phyloP scores from a whole-genome alignment of 352 stramenopile genomes.

The Phytopythium montanum region DNA sequence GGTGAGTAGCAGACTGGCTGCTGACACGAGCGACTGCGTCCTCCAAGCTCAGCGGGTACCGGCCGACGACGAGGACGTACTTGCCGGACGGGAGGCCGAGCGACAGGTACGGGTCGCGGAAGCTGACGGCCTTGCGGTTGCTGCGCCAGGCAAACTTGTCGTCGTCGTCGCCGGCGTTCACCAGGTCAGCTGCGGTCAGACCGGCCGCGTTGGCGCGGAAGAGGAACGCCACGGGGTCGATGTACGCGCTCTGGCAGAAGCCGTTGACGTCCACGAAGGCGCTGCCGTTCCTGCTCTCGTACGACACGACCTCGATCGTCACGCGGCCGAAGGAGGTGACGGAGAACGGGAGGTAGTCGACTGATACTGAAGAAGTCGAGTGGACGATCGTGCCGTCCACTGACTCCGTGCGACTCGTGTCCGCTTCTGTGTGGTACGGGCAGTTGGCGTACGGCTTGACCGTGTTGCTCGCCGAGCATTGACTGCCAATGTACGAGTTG shows the following conservation, averaged over 20 bases:
- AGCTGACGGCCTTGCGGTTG: conserved; percentile 57
- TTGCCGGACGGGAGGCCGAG: conserved; percentile 39
- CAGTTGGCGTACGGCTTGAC: conserved; percentile 37
- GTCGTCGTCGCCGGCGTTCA: conserved; percentile 58
- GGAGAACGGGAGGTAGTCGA: conserved; percentile 59
- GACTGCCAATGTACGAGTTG: conserved; percentile 59
- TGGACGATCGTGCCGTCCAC: conserved; percentile 59
- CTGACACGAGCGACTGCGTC: conserved; percentile 43
- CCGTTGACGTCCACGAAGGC: conserved; percentile 61
- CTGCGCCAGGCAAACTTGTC: conserved; percentile 47
- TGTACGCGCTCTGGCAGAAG: conserved; percentile 56
- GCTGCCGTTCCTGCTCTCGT: conserved; percentile 29
- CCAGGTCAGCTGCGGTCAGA: conserved; percentile 36
- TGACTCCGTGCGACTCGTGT: conserved; percentile 21
- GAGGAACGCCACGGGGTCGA: conserved; percentile 58
- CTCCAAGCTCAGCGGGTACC: conserved; percentile 58
- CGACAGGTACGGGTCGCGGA: conserved; percentile 70
- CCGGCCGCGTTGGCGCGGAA: conserved; percentile 34
- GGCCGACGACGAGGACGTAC: conserved; percentile 61
- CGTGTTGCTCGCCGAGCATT: conserved; percentile 32
- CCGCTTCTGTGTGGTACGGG: conserved; percentile 51
- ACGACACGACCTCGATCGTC: conserved; percentile 57
- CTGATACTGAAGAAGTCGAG: conserved; percentile 30
- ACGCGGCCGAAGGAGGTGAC: conserved; percentile 46
- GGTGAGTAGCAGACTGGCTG: conserved; percentile 18